Evolutionary conservation across 2,329 filamentous ascomycete genomes (phyloP).

Genomic region (Trichoderma hamatum): DNA sequence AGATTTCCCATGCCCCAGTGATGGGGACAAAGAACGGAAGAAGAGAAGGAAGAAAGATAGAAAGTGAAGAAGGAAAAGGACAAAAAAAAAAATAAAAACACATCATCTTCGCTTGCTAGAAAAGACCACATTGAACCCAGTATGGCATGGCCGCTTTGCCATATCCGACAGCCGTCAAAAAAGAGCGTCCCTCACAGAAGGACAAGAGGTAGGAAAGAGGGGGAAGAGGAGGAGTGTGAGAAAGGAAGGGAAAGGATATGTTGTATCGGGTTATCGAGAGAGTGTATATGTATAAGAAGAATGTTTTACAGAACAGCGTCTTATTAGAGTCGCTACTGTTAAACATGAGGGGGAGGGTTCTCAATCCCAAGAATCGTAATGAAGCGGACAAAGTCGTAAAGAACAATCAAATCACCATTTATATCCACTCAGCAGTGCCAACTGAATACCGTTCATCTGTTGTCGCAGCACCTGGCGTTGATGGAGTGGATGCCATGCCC

Average conservation of each 20-base stretch:
- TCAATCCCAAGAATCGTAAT: neutral
- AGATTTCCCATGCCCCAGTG: neutral
- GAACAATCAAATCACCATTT: neutral
- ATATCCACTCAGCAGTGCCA: conserved; percentile 31
- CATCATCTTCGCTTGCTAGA: neutral
- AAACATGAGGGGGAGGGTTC: too few relatives aligned
- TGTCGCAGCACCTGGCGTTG: neutral
- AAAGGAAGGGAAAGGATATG: neutral
- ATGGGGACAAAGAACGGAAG: neutral
- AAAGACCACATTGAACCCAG: neutral
- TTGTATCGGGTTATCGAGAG: neutral
- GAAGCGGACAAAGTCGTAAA: neutral
- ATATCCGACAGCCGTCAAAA: neutral
- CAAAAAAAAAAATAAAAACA: neutral
- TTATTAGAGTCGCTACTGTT: neutral
- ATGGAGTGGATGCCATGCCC: neutral
- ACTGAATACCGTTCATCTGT: conserved; percentile 1
- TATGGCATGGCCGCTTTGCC: neutral
- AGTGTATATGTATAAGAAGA: neutral
- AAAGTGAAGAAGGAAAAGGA: neutral
- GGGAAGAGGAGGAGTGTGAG: neutral
- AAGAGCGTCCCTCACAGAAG: conserved; percentile 2
- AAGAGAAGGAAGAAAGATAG: neutral
- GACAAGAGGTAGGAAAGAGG: neutral
- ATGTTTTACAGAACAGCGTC: neutral